Base-by-base conservation (phyloP, 768 basidiomycete genomes). In the Lentinus brumalis region DNA sequence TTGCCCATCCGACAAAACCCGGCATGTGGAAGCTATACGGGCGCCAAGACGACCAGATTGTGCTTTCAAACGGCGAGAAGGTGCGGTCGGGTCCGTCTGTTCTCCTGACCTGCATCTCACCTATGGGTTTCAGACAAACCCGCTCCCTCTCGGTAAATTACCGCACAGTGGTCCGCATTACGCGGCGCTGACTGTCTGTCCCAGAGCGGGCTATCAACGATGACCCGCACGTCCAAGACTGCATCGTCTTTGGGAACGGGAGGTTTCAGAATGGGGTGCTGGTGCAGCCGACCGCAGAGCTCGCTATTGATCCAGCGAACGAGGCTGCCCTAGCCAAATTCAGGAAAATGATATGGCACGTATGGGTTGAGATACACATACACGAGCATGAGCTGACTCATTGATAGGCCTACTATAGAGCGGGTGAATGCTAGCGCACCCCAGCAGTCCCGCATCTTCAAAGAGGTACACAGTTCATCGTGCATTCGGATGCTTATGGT, bases 31-130 rank as follows among this genome's bases (percentile, higher is more conserved):
- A 69, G 54, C 59, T 81, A 2, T 72, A 68, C 50, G 81, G 82
- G 2, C 71, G 82, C 26, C 66, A 62, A 5, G 81, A 81, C 57
- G 81, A 82, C 57, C 79, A 80, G 64, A 76, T 82, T 32, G 76
- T 76, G 66, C 72, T 76, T 44, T 70, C 66, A n/a, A 78, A 75
- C 29, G 78, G 78, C 31, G 74, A 77, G 64, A 78, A 76, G 72
- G 76, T 75, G 10, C 12, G 59, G 46, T 18, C 42, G 14, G 21
- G 15, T 40, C 41, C 8, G 16, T 29, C 39, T 35, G 31, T 35
- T 11, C 3, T 26, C 29, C 26, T 38, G 15, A 26, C 9, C 49
- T 53, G 26, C 11, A 42, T 26, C 9, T 30, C 39, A n/a, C 16
- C 18, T 16, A 7, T 21, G 15, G 18, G 9, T 6, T 30, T 10